A percentile compares a stretch with the other conserved stretches of the same genome.
phyloP scores from a whole-genome alignment of 2,329 filamentous ascomycete species.

The Alternaria brassicae region DNA sequence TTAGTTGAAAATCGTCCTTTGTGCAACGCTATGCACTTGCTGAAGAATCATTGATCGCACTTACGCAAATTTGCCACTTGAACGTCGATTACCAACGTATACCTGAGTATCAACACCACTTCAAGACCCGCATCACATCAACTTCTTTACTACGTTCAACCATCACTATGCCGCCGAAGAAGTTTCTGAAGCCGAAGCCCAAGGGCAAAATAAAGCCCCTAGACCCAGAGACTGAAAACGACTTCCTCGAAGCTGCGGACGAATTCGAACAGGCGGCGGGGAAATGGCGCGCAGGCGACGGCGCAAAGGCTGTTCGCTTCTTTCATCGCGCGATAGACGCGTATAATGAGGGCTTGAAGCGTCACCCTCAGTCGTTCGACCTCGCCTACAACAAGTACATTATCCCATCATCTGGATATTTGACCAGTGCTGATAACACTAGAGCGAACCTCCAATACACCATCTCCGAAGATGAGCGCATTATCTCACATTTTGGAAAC shows the following conservation, averaged over 20 bases:
- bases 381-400: conserved; percentile 76
- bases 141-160: background rate
- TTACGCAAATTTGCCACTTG: conserved; percentile 12
- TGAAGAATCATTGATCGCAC: conserved; percentile 2
- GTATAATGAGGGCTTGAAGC: conserved; percentile 69
- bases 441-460: conserved; percentile 74
- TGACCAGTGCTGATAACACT: conserved; percentile 7
- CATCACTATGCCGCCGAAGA: conserved; percentile 39
- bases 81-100: background rate
- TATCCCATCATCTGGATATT: background rate
- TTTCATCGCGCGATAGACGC: conserved; percentile 70
- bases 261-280: conserved; percentile 74
- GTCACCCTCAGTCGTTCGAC: conserved; percentile 70
- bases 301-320: conserved; percentile 68
- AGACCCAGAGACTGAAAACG: conserved; percentile 68
- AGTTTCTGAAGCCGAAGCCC: conserved; percentile 40
- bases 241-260: conserved; percentile 72
- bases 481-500: conserved; percentile 66
- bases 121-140: conserved; percentile 2
- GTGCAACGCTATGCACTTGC: background rate
- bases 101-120: background rate
- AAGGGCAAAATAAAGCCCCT: conserved; percentile 48
- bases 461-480: conserved; percentile 69
- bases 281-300: conserved; percentile 77
- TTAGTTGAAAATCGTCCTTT: background rate